Evolutionary conservation across 768 basidiomycete genomes (phyloP), one percentile per base, ranked within the genome.

Genomic region (Trametes elegans): DNA sequence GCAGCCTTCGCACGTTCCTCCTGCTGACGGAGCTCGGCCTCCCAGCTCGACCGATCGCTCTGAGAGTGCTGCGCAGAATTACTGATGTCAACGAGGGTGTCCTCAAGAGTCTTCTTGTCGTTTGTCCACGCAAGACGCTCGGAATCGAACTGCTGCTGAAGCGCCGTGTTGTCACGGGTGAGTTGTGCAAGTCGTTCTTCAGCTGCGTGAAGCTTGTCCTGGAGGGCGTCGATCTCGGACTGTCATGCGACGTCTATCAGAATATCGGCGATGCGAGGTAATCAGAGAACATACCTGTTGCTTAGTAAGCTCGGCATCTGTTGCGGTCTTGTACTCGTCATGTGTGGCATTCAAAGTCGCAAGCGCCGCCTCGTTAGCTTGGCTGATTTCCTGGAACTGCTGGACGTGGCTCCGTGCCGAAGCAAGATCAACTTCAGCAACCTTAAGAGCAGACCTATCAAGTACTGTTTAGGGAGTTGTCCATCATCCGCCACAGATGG

Each of bases 381-480:
- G 81, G 57, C 87, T 88, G 62, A 95, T 93, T 60, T 88, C 85
- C 66, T 90, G 82, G 81, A 88, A 94, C 68, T 94, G 93, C 55
- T 88, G 81, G 26, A 87, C 84, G 64, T 93, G 89, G 40, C 72
- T 80, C 51, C 80, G 79, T 1, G 90, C 85, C 18, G 82, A 74
- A 9, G 83, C 76, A 31, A 93, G 79, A 60, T 93, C 92, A 21
- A 89, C 79, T 68, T 93, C 84, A 2, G 86, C 77, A 2, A 90
- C 77, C 71, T 90, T 92, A 47, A 95, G 75, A 24, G 85, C 76
- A 34, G 85, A 82, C 11, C 91, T 93, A 63, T 13, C 21, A 28
- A 32, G 13, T 19, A 18, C 19, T 35, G 14, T 16, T 7, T 23
- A 26, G 46, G 50, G 7, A 24, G 27, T 19, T 18, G 32, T 32